These are phyloP conservation scores for Sclerotinia borealis DNA, from an alignment of 2,329 filamentous ascomycete genomes.

Conservation along the genomic window DNA sequence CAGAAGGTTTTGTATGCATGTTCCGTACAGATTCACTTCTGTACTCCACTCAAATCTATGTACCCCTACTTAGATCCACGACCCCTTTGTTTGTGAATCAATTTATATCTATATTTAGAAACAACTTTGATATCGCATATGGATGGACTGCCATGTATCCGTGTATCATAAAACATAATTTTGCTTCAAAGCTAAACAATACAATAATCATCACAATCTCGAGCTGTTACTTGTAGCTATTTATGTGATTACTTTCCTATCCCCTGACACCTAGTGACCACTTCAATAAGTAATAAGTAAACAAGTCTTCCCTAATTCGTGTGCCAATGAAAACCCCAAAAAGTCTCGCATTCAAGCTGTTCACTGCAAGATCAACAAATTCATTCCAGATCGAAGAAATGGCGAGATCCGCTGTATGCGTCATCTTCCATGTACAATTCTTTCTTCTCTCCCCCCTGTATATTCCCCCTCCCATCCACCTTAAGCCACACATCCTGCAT, in stretches of 20 bases:
- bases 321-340: not conserved
- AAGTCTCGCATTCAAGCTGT: not conserved
- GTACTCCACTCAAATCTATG: not conserved
- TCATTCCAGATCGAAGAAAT: not conserved
- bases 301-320: not conserved
- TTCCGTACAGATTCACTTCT: not conserved
- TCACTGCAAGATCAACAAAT: not conserved
- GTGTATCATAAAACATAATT: too few species aligned
- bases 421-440: not conserved
- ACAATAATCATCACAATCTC: not conserved
- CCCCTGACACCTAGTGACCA: not conserved
- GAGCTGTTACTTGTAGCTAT: not conserved
- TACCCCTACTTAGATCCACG: too few species aligned
- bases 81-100: not conserved
- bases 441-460: not conserved
- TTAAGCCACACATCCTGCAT: not conserved
- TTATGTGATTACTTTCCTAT: not conserved
- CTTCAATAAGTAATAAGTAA: not conserved
- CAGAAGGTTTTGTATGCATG: too few species aligned
- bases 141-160: too few species aligned
- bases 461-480: not conserved
- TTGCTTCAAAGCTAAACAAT: too few species aligned
- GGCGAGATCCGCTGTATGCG: not conserved
- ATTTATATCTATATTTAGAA: slow-evolving; percentile 3
- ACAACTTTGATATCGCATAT: not conserved